Base-by-base conservation (phyloP, 75 land plant genomes). In the Azolla pinnata region DNA sequence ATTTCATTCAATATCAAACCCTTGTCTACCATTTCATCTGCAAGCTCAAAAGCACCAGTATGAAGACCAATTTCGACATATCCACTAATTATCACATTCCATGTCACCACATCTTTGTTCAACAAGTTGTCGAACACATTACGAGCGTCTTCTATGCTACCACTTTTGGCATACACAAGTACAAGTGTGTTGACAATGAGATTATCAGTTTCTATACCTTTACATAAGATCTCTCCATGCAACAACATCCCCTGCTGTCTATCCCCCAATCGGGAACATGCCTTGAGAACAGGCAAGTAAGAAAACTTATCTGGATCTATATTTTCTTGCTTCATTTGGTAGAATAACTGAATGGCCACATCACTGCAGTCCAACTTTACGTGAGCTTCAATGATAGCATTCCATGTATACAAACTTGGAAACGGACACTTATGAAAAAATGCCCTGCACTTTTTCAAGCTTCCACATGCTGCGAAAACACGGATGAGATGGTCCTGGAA, bases 131-230 rank as follows among this genome's bases (percentile, higher is more conserved):
- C 44, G 26, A 74, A 74, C 0, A 73, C 54, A 24, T 23, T 30
- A 32, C 29, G 52, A 0, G 77, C 77, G 18, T 58, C 72, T 44
- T 65, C 55, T 28, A 73, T 28, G 24, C 60, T 21, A 20, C 33
- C 65, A 49, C 65, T 69, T 54, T 69, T 78, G 7, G 68, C 44
- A 63, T 78, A 78, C 76, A 73, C 68, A 53, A 68, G 76, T 45
- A 78, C 3, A 20, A 78, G 26, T 29, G 77, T 68, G 62, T 73
- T 78, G 12, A 76, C 62, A 2, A 66, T 29, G 5, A 53, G 32
- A 27, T 62, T 26, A 66, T 56, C 47, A 16, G 33, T 9, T 18
- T 33, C 60, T 0, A 35, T 2, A 7, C 35, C 53, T 44, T 34
- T 21, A 48, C 60, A 68, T 1, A 47, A 17, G 49, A 79, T 59